phyloP scores from a whole-genome alignment of 139 green algal species.

The Edaphochlamys debaryana region DNA sequence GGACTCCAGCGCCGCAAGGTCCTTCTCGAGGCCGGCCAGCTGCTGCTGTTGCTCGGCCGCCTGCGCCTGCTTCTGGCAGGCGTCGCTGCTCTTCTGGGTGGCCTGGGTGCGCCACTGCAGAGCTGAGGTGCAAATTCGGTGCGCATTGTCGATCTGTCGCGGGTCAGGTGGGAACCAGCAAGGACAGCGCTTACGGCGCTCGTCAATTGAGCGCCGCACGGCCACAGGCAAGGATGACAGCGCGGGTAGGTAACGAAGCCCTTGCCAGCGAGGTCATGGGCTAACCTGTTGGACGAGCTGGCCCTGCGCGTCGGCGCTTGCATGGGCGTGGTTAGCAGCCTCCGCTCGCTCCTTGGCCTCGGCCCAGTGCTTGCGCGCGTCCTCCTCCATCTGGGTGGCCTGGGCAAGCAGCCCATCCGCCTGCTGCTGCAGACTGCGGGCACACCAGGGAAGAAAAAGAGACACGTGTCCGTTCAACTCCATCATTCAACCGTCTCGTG shows the following conservation, averaged over 20 bases:
- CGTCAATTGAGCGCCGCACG: too few species aligned
- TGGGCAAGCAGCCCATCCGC: background rate
- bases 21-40: background rate
- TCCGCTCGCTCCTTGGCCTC: background rate
- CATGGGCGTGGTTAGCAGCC: background rate
- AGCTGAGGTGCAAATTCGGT: background rate
- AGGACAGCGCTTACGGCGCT: too few species aligned
- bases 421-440: constrained; percentile 29
- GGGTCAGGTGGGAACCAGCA: too few species aligned
- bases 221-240: too few species aligned
- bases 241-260: too few species aligned
- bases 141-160: background rate
- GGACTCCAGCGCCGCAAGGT: background rate
- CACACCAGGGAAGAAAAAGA: background rate
- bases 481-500: too few species aligned
- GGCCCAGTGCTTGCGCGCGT: background rate
- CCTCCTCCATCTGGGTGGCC: constrained; percentile 6
- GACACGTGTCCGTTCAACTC: background rate
- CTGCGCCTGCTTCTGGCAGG: background rate
- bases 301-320: background rate
- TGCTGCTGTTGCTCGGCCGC: background rate
- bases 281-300: constrained; percentile 15
- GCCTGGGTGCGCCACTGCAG: background rate
- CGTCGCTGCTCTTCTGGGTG: background rate
- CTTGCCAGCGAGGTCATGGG: too few species aligned